Percentiles rank a stretch among this genome's conserved stretches.
Conservation (phyloP, 2,329 filamentous ascomycete genomes). For the Aspergillus melleus region DNA sequence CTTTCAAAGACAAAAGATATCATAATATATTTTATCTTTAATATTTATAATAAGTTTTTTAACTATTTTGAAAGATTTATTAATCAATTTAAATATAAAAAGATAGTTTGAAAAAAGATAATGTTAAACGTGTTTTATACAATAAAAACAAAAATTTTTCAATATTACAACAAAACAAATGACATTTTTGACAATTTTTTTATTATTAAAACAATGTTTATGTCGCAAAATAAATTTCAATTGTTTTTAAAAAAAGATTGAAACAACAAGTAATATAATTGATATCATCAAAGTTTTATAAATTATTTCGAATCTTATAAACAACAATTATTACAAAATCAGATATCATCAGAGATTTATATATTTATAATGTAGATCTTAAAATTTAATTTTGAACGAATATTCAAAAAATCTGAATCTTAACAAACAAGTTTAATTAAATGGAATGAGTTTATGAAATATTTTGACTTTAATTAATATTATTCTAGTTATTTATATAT, state of each 20-base stretch:
- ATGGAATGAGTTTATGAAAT: neutral
- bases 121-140: conserved; percentile 9
- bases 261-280: neutral
- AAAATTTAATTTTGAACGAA: no score
- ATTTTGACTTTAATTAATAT: neutral
- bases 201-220: neutral
- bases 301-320: neutral
- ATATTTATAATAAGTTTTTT: conserved; percentile 6
- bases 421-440: no score
- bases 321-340: neutral
- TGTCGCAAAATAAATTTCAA: conserved; percentile 12
- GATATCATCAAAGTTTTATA: neutral
- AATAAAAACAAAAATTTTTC: conserved; percentile 7
- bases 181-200: neutral
- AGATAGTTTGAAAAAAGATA: conserved; percentile 10
- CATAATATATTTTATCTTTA: conserved; percentile 16
- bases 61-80: neutral
- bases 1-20: conserved; percentile 18
- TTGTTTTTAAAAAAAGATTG: conserved; percentile 9
- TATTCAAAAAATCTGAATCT: no score
- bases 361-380: neutral
- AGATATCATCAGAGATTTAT: neutral
- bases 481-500: neutral
- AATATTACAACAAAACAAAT: conserved; percentile 16
- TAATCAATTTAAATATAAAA: conserved; percentile 8